Evolutionary conservation across 495 filamentous ascomycete species (phyloP).

Genomic region (Penicillium soppii): DNA sequence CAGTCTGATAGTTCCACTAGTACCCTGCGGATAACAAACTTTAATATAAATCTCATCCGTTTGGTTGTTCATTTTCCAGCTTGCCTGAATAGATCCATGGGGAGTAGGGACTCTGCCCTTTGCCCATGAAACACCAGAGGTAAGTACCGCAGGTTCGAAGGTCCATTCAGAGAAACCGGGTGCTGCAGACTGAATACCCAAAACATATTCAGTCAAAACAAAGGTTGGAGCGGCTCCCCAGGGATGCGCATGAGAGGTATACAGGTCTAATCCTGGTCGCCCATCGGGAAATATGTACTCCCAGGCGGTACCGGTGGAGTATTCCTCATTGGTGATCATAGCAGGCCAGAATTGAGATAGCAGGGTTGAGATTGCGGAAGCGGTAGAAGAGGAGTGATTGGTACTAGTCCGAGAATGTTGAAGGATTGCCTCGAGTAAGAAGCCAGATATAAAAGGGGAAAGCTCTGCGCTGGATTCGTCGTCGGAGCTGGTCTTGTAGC

Average conservation of each 20-base stretch:
- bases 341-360: constrained; percentile 31
- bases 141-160: constrained; percentile 17
- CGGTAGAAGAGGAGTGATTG: neutral
- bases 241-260: constrained; percentile 36
- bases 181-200: constrained; percentile 12
- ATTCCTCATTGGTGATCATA: constrained; percentile 31
- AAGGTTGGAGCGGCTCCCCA: constrained; percentile 42
- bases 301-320: constrained; percentile 35
- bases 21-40: neutral
- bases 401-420: constrained; percentile 1
- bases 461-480: constrained; percentile 1
- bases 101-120: constrained; percentile 10
- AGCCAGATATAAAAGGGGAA: constrained; percentile 17
- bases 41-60: neutral
- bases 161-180: constrained; percentile 11
- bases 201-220: constrained; percentile 27
- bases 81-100: constrained; percentile 9
- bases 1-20: neutral
- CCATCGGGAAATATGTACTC: constrained; percentile 35
- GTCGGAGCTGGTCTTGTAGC: constrained; percentile 15
- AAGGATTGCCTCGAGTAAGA: constrained; percentile 14
- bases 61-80: neutral
- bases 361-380: constrained; percentile 10
- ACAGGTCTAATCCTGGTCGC: constrained; percentile 31
- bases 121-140: constrained; percentile 14